phyloP scores from a whole-genome alignment of 1,139 yeast genomes.

The Arxiozyma bovina region DNA sequence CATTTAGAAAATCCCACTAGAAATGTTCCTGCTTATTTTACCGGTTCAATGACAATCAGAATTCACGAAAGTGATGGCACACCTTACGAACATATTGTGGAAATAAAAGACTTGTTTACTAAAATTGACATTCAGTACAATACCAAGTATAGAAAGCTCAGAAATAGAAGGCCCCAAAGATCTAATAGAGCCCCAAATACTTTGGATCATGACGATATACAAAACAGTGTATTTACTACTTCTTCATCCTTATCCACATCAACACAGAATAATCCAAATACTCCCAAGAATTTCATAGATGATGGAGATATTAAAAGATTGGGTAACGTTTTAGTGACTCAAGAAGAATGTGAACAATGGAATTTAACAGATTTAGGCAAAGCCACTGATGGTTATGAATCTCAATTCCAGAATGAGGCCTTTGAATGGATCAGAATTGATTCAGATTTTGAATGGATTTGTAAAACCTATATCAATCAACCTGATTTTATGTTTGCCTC shows the following conservation, averaged over 20 bases:
- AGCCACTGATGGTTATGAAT: constrained; percentile 32
- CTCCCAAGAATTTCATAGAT: not conserved
- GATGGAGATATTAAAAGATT: constrained; percentile 48
- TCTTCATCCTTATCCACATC: not conserved
- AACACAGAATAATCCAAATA: not conserved
- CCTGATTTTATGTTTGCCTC: constrained; percentile 95
- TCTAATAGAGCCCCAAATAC: not conserved
- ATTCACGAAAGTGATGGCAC: constrained; percentile 99
- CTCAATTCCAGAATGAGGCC: constrained; percentile 54
- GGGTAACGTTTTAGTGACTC: constrained; percentile 66
- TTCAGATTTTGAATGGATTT: constrained; percentile 96
- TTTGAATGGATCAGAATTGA: constrained; percentile 97
- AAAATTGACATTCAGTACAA: constrained; percentile 91
- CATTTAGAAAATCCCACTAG: constrained; percentile 18
- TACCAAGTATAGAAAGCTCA: constrained; percentile 70
- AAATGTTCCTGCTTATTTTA: constrained; percentile 44
- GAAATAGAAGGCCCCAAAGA: constrained; percentile 43
- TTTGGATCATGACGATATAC: not conserved
- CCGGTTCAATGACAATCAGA: constrained; percentile 94
- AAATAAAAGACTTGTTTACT: constrained; percentile 73
- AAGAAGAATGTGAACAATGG: constrained; percentile 63
- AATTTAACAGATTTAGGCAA: constrained; percentile 62
- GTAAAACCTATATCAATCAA: constrained; percentile 69
- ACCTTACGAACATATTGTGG: constrained; percentile 95
- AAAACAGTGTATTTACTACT: not conserved